Conservation (phyloP, 345 rosid genomes). For the Acer saccharum region DNA sequence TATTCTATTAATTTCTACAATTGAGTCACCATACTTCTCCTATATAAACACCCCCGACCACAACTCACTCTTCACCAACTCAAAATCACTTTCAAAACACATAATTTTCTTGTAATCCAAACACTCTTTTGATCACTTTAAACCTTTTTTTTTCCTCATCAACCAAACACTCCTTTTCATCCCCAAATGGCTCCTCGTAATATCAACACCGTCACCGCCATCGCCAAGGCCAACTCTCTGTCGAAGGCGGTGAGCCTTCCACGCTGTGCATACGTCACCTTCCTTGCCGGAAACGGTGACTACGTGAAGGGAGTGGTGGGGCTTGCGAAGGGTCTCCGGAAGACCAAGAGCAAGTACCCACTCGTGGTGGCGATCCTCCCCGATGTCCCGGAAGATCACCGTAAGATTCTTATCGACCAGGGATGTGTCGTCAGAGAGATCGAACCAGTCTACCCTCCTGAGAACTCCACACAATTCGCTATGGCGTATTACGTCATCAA, state of each 20-base stretch:
- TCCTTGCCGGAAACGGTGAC: conserved; percentile 73
- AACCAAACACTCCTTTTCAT: background rate
- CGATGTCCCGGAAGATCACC: conserved; percentile 65
- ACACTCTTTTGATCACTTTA: background rate
- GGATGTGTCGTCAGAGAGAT: conserved; percentile 63
- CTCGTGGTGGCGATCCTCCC: conserved; percentile 67
- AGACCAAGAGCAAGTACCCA: conserved; percentile 54
- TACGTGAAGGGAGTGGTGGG: conserved; percentile 77
- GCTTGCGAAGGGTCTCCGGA: conserved; percentile 68
- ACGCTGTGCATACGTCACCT: conserved; percentile 51
- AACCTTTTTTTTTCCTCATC: too few species aligned
- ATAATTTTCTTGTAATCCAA: background rate
- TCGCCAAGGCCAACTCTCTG: conserved; percentile 9
- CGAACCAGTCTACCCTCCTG: conserved; percentile 60
- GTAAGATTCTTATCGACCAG: conserved; percentile 50
- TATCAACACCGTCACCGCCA: conserved; percentile 14
- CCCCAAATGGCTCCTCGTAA: conserved; percentile 33
- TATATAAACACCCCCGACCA: background rate
- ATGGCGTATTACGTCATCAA: conserved; percentile 81
- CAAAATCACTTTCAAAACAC: background rate
- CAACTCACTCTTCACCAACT: background rate
- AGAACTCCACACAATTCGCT: conserved; percentile 71
- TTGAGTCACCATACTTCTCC: background rate
- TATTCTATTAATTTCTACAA: background rate
- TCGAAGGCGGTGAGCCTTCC: conserved; percentile 13